Base-by-base conservation (phyloP, 768 basidiomycete species). In the Naematelia encephala region DNA sequence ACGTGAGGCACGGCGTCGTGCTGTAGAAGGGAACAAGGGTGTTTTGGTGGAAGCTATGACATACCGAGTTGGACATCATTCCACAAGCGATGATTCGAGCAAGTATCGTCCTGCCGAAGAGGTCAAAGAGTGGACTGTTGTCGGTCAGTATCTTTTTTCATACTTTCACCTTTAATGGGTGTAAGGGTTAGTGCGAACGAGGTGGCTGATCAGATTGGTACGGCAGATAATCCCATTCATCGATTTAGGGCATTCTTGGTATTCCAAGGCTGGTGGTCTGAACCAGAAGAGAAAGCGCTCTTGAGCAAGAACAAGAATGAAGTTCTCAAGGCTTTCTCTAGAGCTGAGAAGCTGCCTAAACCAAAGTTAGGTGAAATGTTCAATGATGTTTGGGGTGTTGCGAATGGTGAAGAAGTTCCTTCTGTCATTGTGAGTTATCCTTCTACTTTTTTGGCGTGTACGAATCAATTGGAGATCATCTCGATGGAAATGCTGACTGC, bases 21-120 rank as follows among this genome's bases (percentile, higher is more conserved):
- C 72, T 10, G 69, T 75, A 0, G 63, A 63, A 21, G 70, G 66
- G 3, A 68, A 69, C 52, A 70, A 71, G 51, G 69, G 69, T 1
- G 69, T 72, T 1, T 50, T 70, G 26, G 71, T 72, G 4, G 70
- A 72, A 47, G 88, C 90, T 4, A 93, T 93, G 90, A 87, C 87
- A 5, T 94, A 94, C 72, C 84, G 91, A 84, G 87, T 96, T 12
- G 88, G 91, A n/a, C 91, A 97, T 72, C 73, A 74, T 51, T 66
- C 64, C 23, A 74, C 77, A 29, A 94, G 92, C 10, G 93, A 97
- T 69, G 92, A 97, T 76, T 93, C 91, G 3, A 93, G 89, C 69
- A 92, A 91, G 21, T 97, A 97, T 75, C 85, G 92, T 42, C 82
- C 89, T 1, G 84, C 89, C 19, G 84, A 89, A 56, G 93, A 94